Evolutionary conservation across 768 basidiomycete genomes (phyloP).

Genomic region (Phaeotremella fagi): DNA sequence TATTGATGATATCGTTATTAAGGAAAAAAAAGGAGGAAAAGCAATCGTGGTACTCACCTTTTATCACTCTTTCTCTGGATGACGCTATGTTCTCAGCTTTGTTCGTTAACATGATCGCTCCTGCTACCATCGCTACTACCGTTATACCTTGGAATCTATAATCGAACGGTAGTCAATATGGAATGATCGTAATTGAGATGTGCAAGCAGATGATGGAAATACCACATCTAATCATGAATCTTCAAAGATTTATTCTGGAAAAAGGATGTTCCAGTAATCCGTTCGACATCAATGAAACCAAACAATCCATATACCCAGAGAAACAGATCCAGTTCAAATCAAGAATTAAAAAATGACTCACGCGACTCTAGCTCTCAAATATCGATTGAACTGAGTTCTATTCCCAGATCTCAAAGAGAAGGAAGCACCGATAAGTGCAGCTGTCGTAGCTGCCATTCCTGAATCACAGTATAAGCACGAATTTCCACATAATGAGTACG

Average conservation of each 20-base stretch:
- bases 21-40: background rate
- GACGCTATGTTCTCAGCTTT: constrained; percentile 15
- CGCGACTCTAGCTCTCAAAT: constrained; percentile 41
- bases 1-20: background rate
- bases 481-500: too few species aligned
- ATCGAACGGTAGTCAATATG: background rate
- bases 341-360: constrained; percentile 26
- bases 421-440: constrained; percentile 29
- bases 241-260: background rate
- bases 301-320: background rate
- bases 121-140: constrained; percentile 40
- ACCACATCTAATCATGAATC: too few species aligned
- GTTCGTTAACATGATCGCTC: constrained; percentile 20
- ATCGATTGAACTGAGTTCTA: constrained; percentile 40
- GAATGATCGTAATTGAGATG: background rate
- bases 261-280: too few species aligned
- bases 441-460: constrained; percentile 42
- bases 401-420: constrained; percentile 22
- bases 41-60: too few species aligned
- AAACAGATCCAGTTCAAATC: too few species aligned
- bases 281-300: too few species aligned
- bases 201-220: background rate
- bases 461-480: background rate
- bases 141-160: constrained; percentile 44
- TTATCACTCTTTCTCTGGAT: constrained; percentile 7